phyloP scores from a whole-genome alignment of 345 rosid genomes.

The Citrus reticulata region DNA sequence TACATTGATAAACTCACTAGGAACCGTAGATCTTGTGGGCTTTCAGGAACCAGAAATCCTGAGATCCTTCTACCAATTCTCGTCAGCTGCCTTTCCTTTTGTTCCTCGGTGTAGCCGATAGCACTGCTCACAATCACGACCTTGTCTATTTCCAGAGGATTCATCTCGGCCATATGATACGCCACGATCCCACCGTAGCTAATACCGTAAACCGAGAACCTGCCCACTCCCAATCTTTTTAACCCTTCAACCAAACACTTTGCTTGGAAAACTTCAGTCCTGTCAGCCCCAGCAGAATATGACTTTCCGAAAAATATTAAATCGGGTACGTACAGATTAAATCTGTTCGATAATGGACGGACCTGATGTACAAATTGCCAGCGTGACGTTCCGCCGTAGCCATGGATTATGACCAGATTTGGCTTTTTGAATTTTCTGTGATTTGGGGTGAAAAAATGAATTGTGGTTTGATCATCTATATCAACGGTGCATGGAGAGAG shows the following conservation, averaged over 20 bases:
- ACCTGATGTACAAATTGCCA: slow-evolving; percentile 74
- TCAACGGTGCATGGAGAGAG: slow-evolving; percentile 58
- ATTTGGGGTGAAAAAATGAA: slow-evolving; percentile 57
- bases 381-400: slow-evolving; percentile 62
- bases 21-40: slow-evolving; percentile 45
- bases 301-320: slow-evolving; percentile 67
- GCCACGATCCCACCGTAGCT: slow-evolving; percentile 87
- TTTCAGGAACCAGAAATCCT: slow-evolving; percentile 50
- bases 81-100: slow-evolving; percentile 38
- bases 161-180: slow-evolving; percentile 62
- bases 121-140: slow-evolving; percentile 70
- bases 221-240: slow-evolving; percentile 48
- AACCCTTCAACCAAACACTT: slow-evolving; percentile 46
- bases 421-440: slow-evolving; percentile 39
- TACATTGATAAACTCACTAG: slow-evolving; percentile 37
- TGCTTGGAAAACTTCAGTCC: slow-evolving; percentile 61
- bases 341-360: slow-evolving; percentile 39
- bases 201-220: slow-evolving; percentile 45
- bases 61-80: slow-evolving; percentile 42
- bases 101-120: slow-evolving; percentile 37
- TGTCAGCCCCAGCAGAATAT: slow-evolving; percentile 23
- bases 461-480: slow-evolving; percentile 54
- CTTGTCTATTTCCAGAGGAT: slow-evolving; percentile 49
- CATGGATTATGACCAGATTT: slow-evolving; percentile 61
- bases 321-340: slow-evolving; percentile 66